A percentile compares a stretch with the other conserved stretches of the same genome.
These are phyloP conservation scores for Collybia sp. DNA, from an alignment of 768 basidiomycete genomes.

Conservation along the genomic window DNA sequence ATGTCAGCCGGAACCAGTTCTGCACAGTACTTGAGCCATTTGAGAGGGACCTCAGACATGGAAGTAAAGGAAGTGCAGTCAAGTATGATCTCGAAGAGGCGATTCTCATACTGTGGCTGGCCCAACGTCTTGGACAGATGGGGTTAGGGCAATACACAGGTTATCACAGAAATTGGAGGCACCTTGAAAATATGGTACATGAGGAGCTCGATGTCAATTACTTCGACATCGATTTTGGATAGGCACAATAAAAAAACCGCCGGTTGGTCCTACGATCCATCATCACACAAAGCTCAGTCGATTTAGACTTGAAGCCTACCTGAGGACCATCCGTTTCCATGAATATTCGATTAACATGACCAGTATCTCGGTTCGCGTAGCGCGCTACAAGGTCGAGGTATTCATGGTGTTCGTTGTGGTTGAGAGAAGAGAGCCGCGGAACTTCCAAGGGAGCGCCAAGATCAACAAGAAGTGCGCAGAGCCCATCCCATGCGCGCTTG, in stretches of 20 bases:
- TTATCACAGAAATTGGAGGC: slow-evolving; percentile 4
- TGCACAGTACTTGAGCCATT: slow-evolving; percentile 75
- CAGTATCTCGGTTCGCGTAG: slow-evolving; percentile 53
- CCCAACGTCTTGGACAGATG: slow-evolving; percentile 41
- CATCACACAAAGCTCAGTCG: not conserved
- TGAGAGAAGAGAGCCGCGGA: slow-evolving; percentile 49
- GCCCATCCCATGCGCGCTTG: slow-evolving; percentile 79
- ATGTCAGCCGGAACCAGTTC: slow-evolving; percentile 74
- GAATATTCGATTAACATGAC: slow-evolving; percentile 65
- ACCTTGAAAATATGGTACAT: slow-evolving; percentile 79
- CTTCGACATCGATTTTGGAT: slow-evolving; percentile 73
- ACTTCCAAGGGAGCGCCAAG: slow-evolving; percentile 66
- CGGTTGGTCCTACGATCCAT: slow-evolving; percentile 31
- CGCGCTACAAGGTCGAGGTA: slow-evolving; percentile 66
- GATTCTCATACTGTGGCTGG: slow-evolving; percentile 39
- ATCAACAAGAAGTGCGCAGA: slow-evolving; percentile 78
- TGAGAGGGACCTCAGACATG: slow-evolving; percentile 72
- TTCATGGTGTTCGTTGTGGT: slow-evolving; percentile 52
- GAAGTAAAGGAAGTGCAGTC: slow-evolving; percentile 80
- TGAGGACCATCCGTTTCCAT: slow-evolving; percentile 42
- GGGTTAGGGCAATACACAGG: not conserved
- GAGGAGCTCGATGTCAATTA: slow-evolving; percentile 72
- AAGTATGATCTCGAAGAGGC: slow-evolving; percentile 65
- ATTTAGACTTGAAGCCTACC: slow-evolving; percentile 26
- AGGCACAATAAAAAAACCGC: slow-evolving; percentile 62